Evolutionary conservation across 2,329 filamentous ascomycete species (phyloP), one percentile per base, ranked within the genome.

Genomic region (Drechslerella dactyloides): DNA sequence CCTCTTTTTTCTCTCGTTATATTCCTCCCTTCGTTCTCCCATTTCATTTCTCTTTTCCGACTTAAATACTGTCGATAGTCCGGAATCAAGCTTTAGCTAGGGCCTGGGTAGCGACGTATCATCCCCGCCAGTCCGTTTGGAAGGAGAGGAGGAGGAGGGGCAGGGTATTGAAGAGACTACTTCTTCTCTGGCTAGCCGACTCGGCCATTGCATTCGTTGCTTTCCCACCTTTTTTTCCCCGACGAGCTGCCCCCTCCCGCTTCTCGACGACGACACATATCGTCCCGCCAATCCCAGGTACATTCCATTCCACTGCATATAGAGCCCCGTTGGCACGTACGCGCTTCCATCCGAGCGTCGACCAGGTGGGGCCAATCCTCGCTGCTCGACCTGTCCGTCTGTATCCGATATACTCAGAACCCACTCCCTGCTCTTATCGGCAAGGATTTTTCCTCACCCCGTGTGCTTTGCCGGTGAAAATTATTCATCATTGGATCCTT

Each of bases 201-300:
- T 17, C 37, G n/a, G 37, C n/a, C 37, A 42, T 42, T 42, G n/a
- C 37, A 42, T 42, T 42, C 37, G n/a, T 13, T 15, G 13, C 37
- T 42, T 5, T 42, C n/a, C n/a, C n/a, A 33, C n/a, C n/a, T 42
- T 42, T 42, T 17, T 42, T 13, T 42, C n/a, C n/a, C 13, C 37
- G 37, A 5, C 13, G 3, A 6, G 13, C n/a, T 15, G 37, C 15
- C n/a, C 37, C 37, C 37, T 42, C 37, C 37, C 37, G 37, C 37
- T 15, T 37, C 21, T 27, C 8, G 19, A 57, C 40, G 57, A 44
- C 51, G 53, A 53, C 13, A 56, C 35, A 61, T 55, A 60, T 61
- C 57, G 64, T 61, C 64, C 64, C 52, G 51, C 64, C 37, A 69
- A 69, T 61, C 51, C 50, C 64, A 69, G 51, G 64, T 59, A 55